These are phyloP conservation scores for Fonsecaea nubica DNA, from an alignment of 2,329 filamentous ascomycete genomes.

Conservation along the genomic window DNA sequence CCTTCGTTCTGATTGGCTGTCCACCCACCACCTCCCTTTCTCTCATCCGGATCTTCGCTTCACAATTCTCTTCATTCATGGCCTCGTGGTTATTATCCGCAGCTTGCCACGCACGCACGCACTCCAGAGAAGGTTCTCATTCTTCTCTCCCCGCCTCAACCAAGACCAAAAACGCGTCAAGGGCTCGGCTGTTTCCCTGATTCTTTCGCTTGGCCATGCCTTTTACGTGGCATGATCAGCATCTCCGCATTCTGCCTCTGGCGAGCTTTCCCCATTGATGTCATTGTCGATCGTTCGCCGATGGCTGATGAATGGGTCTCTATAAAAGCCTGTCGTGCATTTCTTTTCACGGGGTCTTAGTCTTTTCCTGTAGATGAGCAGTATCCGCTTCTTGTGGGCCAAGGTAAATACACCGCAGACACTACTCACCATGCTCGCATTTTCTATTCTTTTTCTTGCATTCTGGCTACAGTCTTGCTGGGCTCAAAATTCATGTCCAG, in stretches of 20 bases:
- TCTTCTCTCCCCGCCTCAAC: slow-evolving; percentile 1
- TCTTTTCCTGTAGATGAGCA: slow-evolving; percentile 4
- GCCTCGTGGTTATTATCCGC: not conserved
- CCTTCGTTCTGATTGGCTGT: slow-evolving; percentile 3
- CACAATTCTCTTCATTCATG: not conserved
- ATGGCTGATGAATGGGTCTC: slow-evolving; percentile 9
- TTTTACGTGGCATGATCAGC: slow-evolving; percentile 19
- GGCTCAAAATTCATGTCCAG: slow-evolving; percentile 38
- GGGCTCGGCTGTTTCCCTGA: slow-evolving; percentile 9
- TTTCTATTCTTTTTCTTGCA: slow-evolving; percentile 27
- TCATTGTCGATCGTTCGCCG: slow-evolving; percentile 18
- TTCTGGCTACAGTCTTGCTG: slow-evolving; percentile 36
- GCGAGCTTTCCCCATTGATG: slow-evolving; percentile 23
- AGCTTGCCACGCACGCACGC: not conserved
- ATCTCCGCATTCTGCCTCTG: slow-evolving; percentile 22
- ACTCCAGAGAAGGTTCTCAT: not conserved
- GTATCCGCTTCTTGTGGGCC: not conserved
- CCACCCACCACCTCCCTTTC: not conserved
- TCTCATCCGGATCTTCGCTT: not conserved
- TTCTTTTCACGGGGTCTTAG: not conserved
- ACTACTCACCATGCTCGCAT: slow-evolving; percentile 38
- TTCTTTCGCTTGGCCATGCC: slow-evolving; percentile 28
- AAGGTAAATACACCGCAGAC: not conserved
- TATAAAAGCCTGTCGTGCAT: slow-evolving; percentile 8
- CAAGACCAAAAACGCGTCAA: not conserved